A percentile compares a stretch with the other conserved stretches of the same genome.
Conservation (phyloP, 2,329 filamentous ascomycete species). For the Penicillium sclerotiorum region DNA sequence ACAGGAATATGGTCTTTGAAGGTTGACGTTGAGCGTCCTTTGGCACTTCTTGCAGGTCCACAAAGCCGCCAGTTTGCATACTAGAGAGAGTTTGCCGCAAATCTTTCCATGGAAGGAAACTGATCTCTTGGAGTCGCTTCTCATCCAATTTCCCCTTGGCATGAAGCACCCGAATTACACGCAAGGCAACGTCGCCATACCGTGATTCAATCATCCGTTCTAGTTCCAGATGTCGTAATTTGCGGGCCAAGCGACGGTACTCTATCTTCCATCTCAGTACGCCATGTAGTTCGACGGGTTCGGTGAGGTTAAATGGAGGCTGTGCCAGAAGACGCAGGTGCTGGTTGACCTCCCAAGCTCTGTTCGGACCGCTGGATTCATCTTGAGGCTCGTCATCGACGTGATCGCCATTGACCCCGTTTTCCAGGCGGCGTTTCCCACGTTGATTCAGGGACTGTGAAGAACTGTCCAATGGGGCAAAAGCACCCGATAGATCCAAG, state of each 20-base stretch:
- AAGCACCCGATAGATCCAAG: constrained; percentile 40
- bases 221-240: constrained; percentile 74
- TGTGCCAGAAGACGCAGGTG: constrained; percentile 55
- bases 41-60: constrained; percentile 92
- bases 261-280: constrained; percentile 81
- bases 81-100: constrained; percentile 81
- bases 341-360: constrained; percentile 40
- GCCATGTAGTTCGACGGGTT: constrained; percentile 46
- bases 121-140: constrained; percentile 77
- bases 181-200: constrained; percentile 75
- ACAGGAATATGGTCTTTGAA: constrained; percentile 84
- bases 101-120: constrained; percentile 81
- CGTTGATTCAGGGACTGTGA: constrained; percentile 27
- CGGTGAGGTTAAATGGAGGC: constrained; percentile 42
- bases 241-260: constrained; percentile 71
- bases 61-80: constrained; percentile 82
- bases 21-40: constrained; percentile 81
- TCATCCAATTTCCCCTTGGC: constrained; percentile 94
- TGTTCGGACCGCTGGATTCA: constrained; percentile 27
- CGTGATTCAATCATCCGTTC: constrained; percentile 78
- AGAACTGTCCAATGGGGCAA: constrained; percentile 35
- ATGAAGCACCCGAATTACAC: constrained; percentile 81
- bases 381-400: constrained; percentile 50
- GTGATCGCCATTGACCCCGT: constrained; percentile 48
- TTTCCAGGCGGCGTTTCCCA: constrained; percentile 36